Evolutionary conservation across 1,284 basidiomycete genomes (phyloP), one percentile per base, ranked within the genome.

Genomic region (Sphaerobolus stellatus): DNA sequence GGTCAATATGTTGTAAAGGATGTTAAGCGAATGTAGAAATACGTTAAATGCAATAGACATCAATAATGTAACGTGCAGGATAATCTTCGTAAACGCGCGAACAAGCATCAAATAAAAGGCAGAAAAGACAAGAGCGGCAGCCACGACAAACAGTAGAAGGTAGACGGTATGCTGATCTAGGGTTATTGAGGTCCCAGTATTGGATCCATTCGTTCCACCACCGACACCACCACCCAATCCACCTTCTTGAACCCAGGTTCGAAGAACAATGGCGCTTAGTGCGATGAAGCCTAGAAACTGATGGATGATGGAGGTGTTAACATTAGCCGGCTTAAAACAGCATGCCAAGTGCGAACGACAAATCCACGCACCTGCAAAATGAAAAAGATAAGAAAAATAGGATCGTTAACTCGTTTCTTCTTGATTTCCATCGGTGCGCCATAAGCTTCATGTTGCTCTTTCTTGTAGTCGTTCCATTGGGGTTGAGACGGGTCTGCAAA

Each of bases 61-160:
- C 16, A 88, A 72, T 9, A 93, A 77, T 0, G 89, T 89, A 48
- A 92, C 80, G 64, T 92, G 89, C 81, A 92, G 88, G 63, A 94
- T 88, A 22, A 81, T 68, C 59, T 77, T 84, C 49, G 92, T 94
- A 69, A 93, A 93, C 2, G 78, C 71, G 36, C 90, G 83, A 7
- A 87, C 81, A 57, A 93, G 71, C 51, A 81, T 66, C 47, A 83
- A 71, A 61, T 81, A 73, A 49, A 72, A 33, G 38, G 65, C 51
- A 2, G 69, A 66, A 9, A 87, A 78, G 14, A 85, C 66, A 16
- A 89, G 68, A 2, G 80, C 84, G 24, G 82, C 75, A 5, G 75
- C 87, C 13, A 82, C 82, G 52, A 84, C 80, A 44, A 88, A 69
- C 40, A 89, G 76, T 40, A 93, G 78, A 31, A 94, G 79, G 66